phyloP scores from a whole-genome alignment of 768 basidiomycete species.

The Royoungia palumana region DNA sequence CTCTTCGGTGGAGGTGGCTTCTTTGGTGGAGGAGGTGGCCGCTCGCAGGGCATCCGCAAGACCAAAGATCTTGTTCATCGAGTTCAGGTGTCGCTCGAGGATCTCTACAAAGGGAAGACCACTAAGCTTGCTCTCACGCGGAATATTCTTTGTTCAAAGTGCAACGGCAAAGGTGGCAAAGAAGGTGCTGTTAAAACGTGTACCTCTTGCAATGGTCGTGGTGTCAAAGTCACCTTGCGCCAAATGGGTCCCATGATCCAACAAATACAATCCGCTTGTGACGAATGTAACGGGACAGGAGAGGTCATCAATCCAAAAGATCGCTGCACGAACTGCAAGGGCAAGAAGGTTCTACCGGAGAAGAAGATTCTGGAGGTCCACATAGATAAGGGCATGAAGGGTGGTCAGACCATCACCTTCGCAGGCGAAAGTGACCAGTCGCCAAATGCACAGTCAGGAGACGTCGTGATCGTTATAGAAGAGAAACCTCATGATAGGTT shows the following conservation, averaged over 20 bases:
- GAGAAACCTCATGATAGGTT: slow-evolving; percentile 90
- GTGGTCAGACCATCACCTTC: slow-evolving; percentile 87
- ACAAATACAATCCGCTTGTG: slow-evolving; percentile 93
- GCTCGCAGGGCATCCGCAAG: slow-evolving; percentile 75
- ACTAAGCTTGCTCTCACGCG: slow-evolving; percentile 96
- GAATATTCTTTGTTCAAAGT: slow-evolving; percentile 89
- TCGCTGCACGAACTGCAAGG: slow-evolving; percentile 88
- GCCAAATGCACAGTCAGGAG: slow-evolving; percentile 85
- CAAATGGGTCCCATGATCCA: slow-evolving; percentile 99
- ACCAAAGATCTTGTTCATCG: slow-evolving; percentile 99
- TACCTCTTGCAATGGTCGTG: slow-evolving; percentile 77
- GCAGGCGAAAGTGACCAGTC: slow-evolving; percentile 90
- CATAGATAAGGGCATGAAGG: slow-evolving; percentile 98
- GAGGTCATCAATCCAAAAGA: slow-evolving; percentile 94
- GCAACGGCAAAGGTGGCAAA: slow-evolving; percentile 96
- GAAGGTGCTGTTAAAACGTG: slow-evolving; percentile 90
- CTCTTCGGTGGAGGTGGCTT: slow-evolving; percentile 86
- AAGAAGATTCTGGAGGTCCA: slow-evolving; percentile 97
- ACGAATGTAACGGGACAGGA: slow-evolving; percentile 90
- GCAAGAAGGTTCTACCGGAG: slow-evolving; percentile 91
- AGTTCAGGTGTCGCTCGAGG: slow-evolving; percentile 93
- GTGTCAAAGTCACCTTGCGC: slow-evolving; percentile 85
- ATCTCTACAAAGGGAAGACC: slow-evolving; percentile 98
- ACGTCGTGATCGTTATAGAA: slow-evolving; percentile 91
- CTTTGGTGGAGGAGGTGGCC: slow-evolving; percentile 65